Base-by-base conservation (phyloP, 2,329 filamentous ascomycete genomes). In the Xylariaceae sp. region DNA sequence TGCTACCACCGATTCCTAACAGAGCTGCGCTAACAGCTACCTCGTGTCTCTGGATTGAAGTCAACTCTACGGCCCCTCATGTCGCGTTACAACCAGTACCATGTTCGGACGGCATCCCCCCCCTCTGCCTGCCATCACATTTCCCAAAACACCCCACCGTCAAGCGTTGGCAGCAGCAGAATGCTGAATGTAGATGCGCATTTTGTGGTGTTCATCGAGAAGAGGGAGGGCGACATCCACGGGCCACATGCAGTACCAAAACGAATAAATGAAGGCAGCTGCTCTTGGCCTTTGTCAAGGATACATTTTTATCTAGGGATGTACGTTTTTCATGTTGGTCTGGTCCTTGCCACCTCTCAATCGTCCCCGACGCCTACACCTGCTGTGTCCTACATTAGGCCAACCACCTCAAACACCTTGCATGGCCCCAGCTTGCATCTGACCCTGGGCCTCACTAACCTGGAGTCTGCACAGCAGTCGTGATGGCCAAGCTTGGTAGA, bases 341-440 rank as follows among this genome's bases (percentile, higher is more conserved):
- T 48, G 29, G 18, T 52, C 22, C 29, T 52, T 42, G 58, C 39
- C 49, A 56, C 52, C 50, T 46, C 40, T 44, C 44, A 53, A 54
- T 40, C 49, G 42, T 60, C 41, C 41, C 48, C 52, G 55, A 50
- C 49, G 40, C 39, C 39, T 59, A 54, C 53, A 55, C 49, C 56
- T 34, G 13, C 6, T 34, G 32, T 34, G 32, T 4, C 32, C 32
- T 45, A 56, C 51, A 57, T 58, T 51, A 54, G 52, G 53, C 53
- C 53, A 56, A 55, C 54, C 45, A 32, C 42, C 60, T 61, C 26
- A 29, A 59, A 53, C 45, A 59, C 57, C 53, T 29, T 65, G 61
- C 63, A 66, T 64, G 50, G 54, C 47, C 47, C 45, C 53, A 39
- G 53, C 56, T 61, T 58, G 34, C 41, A 61, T 53, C 52, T 53